Percentiles rank a stretch among this genome's conserved stretches.
phyloP scores from a whole-genome alignment of 169 alveolate genomes.

The Plasmodium gallinaceum region DNA sequence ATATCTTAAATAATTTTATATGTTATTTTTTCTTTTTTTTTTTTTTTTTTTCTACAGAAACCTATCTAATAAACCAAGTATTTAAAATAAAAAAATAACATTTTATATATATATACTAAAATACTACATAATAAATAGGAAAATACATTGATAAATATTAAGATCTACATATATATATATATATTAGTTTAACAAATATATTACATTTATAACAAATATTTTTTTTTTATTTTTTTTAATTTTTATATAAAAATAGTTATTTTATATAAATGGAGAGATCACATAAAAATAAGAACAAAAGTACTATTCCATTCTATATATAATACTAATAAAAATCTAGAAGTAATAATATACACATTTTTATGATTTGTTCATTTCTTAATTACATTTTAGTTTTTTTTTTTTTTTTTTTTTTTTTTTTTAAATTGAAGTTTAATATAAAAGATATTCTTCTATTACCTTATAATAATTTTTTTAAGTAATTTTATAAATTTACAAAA shows the following conservation, averaged over 20 bases:
- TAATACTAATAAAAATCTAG: not conserved
- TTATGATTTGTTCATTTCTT: not conserved
- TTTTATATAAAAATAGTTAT: not conserved
- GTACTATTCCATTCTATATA: not conserved
- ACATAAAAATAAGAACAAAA: slow-evolving; percentile 8
- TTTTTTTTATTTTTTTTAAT: slow-evolving; percentile 2
- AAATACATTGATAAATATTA: no score
- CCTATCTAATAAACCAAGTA: no score
- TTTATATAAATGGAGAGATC: slow-evolving; percentile 16
- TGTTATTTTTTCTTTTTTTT: no score
- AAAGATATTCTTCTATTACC: slow-evolving; percentile 5
- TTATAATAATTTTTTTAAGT: slow-evolving; percentile 19
- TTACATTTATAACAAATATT: not conserved
- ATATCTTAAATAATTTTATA: no score
- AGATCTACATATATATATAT: not conserved
- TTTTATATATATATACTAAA: no score
- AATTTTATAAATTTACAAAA: not conserved
- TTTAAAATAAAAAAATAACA: no score
- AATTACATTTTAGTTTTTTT: not conserved
- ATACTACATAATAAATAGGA: no score
- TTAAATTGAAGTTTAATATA: not conserved
- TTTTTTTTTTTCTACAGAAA: no score
- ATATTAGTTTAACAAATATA: not conserved
- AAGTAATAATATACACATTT: not conserved
- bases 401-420: not conserved